Percentiles rank a stretch among this genome's conserved stretches.
phyloP scores from a whole-genome alignment of 75 land plant species.

The Azolla pinnata region DNA sequence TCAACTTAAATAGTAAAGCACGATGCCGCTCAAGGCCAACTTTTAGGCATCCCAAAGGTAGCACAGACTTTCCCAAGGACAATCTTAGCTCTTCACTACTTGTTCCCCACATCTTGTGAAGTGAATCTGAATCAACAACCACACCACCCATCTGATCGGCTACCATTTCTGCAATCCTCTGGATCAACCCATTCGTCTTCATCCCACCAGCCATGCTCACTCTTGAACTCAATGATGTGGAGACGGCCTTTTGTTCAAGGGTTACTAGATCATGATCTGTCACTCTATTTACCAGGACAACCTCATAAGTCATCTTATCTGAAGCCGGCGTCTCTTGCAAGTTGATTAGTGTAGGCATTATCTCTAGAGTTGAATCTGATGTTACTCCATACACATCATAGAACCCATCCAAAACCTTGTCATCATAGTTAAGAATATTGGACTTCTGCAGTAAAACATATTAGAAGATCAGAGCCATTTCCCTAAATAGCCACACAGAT shows the following conservation, averaged over 20 bases:
- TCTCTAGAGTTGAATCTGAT: conserved; percentile 45
- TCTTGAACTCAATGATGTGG: conserved; percentile 39
- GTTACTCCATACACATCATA: conserved; percentile 84
- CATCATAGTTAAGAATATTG: conserved; percentile 78
- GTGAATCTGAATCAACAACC: conserved; percentile 54
- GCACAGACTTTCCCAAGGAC: conserved; percentile 55
- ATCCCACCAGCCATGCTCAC: conserved; percentile 23
- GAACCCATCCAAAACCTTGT: conserved; percentile 87
- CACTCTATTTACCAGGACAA: conserved; percentile 65
- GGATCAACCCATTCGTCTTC: conserved; percentile 30
- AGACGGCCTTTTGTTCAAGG: conserved; percentile 57
- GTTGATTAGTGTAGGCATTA: conserved; percentile 83
- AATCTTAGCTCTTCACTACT: conserved; percentile 38
- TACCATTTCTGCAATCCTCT: conserved; percentile 64
- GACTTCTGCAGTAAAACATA: conserved; percentile 76
- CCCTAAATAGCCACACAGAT: too few species aligned
- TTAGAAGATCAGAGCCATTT: too few species aligned
- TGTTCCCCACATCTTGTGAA: conserved; percentile 41
- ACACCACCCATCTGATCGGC: conserved; percentile 77
- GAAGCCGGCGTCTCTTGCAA: conserved; percentile 54
- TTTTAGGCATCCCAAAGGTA: conserved; percentile 75
- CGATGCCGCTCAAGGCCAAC: conserved; percentile 88
- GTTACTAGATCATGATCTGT: conserved; percentile 52
- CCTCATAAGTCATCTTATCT: conserved; percentile 72
- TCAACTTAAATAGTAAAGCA: conserved; percentile 91